Percentiles rank a stretch among this genome's conserved stretches.
Conservation (phyloP, 1,284 basidiomycete species). For the Malassezia furfur region DNA sequence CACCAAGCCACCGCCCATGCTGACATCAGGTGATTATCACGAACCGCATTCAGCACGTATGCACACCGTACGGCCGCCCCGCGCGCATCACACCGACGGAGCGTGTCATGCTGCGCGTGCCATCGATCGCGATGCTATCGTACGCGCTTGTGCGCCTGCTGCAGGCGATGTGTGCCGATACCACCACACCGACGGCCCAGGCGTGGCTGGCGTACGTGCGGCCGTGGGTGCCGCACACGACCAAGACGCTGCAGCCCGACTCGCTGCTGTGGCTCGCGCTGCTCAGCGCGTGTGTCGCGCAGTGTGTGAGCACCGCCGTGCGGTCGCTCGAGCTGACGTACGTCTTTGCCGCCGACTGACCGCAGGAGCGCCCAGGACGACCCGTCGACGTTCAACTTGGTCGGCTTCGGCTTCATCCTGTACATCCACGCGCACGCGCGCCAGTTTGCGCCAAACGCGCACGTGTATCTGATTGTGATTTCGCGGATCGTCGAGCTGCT, state of each 20-base stretch:
- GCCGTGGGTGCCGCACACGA: slow-evolving; percentile 3
- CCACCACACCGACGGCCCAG: slow-evolving; percentile 18
- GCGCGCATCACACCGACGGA: slow-evolving; percentile 19
- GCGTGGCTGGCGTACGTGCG: slow-evolving; percentile 23
- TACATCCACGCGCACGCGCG: slow-evolving; percentile 32
- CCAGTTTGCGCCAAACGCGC: slow-evolving; percentile 27
- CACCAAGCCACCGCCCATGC: too few relatives aligned
- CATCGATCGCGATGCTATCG: slow-evolving; percentile 25
- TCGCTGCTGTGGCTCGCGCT: slow-evolving; percentile 10
- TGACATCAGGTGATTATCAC: slow-evolving; percentile 26
- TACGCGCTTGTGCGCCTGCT: slow-evolving; percentile 22
- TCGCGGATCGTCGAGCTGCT: slow-evolving; percentile 33
- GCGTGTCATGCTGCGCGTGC: slow-evolving; percentile 28
- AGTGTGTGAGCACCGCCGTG: slow-evolving; percentile 4
- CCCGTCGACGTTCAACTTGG: slow-evolving; percentile 36
- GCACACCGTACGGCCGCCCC: slow-evolving; percentile 30
- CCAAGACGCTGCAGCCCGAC: background rate
- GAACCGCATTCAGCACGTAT: slow-evolving; percentile 42
- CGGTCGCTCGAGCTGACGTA: slow-evolving; percentile 10
- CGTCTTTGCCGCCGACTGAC: background rate
- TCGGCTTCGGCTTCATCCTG: slow-evolving; percentile 35
- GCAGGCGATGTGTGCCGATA: slow-evolving; percentile 20
- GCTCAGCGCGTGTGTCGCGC: slow-evolving; percentile 11
- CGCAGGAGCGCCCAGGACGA: slow-evolving; percentile 18
- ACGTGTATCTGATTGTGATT: slow-evolving; percentile 36